Evolutionary conservation across 495 filamentous ascomycete genomes (phyloP).

Genomic region (Podospora fimiseda): DNA sequence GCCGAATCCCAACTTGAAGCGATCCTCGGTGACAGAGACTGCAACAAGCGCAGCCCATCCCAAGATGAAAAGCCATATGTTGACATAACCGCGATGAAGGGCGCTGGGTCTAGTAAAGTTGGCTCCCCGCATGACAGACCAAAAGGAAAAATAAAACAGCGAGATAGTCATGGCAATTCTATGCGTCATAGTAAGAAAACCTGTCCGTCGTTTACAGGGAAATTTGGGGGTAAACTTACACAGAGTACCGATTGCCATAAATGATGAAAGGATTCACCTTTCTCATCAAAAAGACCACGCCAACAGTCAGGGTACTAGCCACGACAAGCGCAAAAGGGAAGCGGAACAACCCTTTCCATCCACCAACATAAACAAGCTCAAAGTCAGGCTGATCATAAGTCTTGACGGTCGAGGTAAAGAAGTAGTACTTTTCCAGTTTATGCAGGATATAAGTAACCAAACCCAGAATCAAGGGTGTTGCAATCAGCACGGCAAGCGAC

Average conservation of each 20-base stretch:
- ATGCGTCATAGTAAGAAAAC: too few relatives aligned
- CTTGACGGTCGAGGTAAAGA: constrained; percentile 54
- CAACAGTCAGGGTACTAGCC: constrained; percentile 63
- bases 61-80: constrained; percentile 74
- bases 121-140: constrained; percentile 77
- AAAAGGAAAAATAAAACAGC: constrained; percentile 71
- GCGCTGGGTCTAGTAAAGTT: constrained; percentile 82
- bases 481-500: constrained; percentile 74
- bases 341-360: constrained; percentile 74
- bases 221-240: constrained; percentile 42
- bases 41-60: constrained; percentile 67
- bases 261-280: constrained; percentile 84
- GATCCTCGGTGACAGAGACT: constrained; percentile 66
- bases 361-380: constrained; percentile 59
- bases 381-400: constrained; percentile 53
- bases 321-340: constrained; percentile 71
- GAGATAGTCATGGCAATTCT: constrained; percentile 77
- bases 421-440: constrained; percentile 74
- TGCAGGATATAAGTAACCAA: constrained; percentile 60
- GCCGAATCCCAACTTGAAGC: constrained; percentile 62
- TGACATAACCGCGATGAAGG: constrained; percentile 70
- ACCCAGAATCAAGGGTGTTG: constrained; percentile 65
- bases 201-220: too few relatives aligned
- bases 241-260: constrained; percentile 77
- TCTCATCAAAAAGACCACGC: constrained; percentile 64